These are phyloP conservation scores for Cyclotella sp. DNA, from an alignment of 108 stramenopile species.

Conservation along the genomic window DNA sequence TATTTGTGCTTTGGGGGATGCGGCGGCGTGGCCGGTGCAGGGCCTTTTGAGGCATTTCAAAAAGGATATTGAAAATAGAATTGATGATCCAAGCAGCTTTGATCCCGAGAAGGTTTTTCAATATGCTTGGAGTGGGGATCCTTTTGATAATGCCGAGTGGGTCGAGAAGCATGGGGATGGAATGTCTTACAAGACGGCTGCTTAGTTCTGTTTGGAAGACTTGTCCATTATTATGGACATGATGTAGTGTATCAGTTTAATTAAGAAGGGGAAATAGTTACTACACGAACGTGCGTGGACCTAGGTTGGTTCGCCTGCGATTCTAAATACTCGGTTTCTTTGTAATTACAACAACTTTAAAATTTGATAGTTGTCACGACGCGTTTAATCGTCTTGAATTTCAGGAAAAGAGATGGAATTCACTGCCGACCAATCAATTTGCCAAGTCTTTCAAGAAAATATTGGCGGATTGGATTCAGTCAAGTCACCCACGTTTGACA, in stretches of 20 bases:
- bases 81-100: conserved; percentile 88
- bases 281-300: too few relatives aligned
- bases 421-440: neutral
- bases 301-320: too few relatives aligned
- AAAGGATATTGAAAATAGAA: conserved; percentile 96
- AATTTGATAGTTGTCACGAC: too few relatives aligned
- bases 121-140: conserved; percentile 94
- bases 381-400: too few relatives aligned
- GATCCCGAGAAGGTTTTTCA: conserved; percentile 96
- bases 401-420: neutral
- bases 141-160: conserved; percentile 92
- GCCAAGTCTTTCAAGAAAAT: neutral
- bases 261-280: neutral
- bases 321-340: too few relatives aligned
- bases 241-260: neutral
- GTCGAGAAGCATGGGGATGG: conserved; percentile 88
- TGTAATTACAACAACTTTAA: too few relatives aligned
- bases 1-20: conserved; percentile 99
- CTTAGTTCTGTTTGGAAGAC: neutral
- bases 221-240: neutral
- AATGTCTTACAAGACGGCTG: conserved; percentile 66
- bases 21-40: conserved; percentile 99
- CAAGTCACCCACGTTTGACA: neutral
- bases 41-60: conserved; percentile 97
- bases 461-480: neutral